Base-by-base conservation (phyloP, 306 rosid genomes). In the Mimosa pudica region DNA sequence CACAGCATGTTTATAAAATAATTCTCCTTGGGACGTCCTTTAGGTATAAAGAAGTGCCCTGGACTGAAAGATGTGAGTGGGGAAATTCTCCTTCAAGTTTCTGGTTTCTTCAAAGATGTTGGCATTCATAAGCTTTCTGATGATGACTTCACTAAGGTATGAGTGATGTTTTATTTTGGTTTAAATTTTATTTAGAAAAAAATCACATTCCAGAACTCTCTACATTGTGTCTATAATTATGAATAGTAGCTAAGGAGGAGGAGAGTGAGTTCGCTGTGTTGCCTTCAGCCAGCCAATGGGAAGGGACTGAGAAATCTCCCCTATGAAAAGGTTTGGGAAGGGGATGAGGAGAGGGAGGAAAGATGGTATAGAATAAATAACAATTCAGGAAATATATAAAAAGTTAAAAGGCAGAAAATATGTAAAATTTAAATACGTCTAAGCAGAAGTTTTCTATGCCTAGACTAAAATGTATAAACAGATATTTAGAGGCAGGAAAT, bases 61-160 rank as follows among this genome's bases (percentile, higher is more conserved):
- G 85, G 79, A 74, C 76, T 64, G 33, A 81, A 83, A 38, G 81
- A 61, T 71, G 16, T 20, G 32, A 75, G 17, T 77, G 70, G 77
- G 17, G 84, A 79, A 66, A 71, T 83, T 85, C 75, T 80, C 71
- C 88, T 94, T 80, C 88, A 69, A 75, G 90, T 80, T 84, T 89
- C 94, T 48, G 90, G 89, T 44, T 84, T 76, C 77, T 70, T 92
- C 64, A 90, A 88, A 79, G 93, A 94, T 76, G 67, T 88, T 77
- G 76, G 46, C 60, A 70, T 90, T 71, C 71, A 62, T 75, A 78
- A 82, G 91, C 97, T 94, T 78, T 90, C 96, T 0, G 96, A 94
- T 76, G 97, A 90, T 66, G 83, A 90, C 77, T 92, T 94, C 88
- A 77, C 94, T 30, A 85, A 82, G 93, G 95, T 89, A 84, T 51